Evolutionary conservation across 2,329 filamentous ascomycete genomes (phyloP).

Genomic region (Aspergillus ruber): DNA sequence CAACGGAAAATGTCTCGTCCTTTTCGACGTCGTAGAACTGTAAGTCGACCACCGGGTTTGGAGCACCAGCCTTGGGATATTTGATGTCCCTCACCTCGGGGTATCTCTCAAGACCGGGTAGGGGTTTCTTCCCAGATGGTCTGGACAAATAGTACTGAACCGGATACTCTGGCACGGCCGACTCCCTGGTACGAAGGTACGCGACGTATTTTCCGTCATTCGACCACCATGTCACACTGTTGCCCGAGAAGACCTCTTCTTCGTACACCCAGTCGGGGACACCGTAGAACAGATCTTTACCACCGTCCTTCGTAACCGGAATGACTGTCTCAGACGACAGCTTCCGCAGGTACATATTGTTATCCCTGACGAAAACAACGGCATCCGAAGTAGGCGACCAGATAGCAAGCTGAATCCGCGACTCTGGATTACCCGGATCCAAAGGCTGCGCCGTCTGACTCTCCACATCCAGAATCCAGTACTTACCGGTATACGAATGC

Average conservation of each 20-base stretch:
- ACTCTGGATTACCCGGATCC: conserved; percentile 60
- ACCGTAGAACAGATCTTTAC: conserved; percentile 85
- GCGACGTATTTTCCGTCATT: conserved; percentile 81
- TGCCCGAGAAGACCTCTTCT: conserved; percentile 71
- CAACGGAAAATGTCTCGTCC: conserved; percentile 71
- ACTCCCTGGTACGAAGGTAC: conserved; percentile 91
- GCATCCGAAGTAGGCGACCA: conserved; percentile 87
- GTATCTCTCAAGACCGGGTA: conserved; percentile 73
- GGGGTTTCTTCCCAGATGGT: conserved; percentile 66
- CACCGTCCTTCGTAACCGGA: conserved; percentile 80
- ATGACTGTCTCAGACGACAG: conserved; percentile 54
- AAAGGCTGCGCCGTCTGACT: conserved; percentile 71
- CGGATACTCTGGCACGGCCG: conserved; percentile 81
- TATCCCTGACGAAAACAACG: conserved; percentile 80
- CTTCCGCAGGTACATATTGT: conserved; percentile 80
- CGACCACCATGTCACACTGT: conserved; percentile 92
- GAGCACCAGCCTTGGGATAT: conserved; percentile 91
- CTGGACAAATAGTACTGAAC: conserved; percentile 88
- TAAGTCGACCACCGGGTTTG: conserved; percentile 83
- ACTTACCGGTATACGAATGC: conserved; percentile 77
- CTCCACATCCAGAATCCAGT: conserved; percentile 88
- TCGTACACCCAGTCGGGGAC: conserved; percentile 98
- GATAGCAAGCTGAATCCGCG: conserved; percentile 70
- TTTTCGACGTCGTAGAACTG: conserved; percentile 80
- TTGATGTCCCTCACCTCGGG: conserved; percentile 90